Base-by-base conservation (phyloP, 2,329 filamentous ascomycete genomes). In the Talaromyces verruculosus region DNA sequence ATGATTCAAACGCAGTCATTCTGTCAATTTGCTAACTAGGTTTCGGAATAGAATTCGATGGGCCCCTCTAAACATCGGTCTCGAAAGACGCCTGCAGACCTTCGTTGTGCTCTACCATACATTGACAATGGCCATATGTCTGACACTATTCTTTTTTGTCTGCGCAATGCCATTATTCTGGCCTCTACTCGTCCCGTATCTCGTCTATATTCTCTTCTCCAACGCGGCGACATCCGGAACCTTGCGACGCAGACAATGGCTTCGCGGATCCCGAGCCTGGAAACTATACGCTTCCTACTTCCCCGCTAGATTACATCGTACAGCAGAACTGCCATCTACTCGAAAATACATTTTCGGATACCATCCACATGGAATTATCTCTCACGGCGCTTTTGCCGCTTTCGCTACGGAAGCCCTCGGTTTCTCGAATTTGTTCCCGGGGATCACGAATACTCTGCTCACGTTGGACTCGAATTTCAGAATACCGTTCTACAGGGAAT, bases 321-420 rank as follows among this genome's bases (percentile, higher is more conserved):
- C 92, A 3, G 86, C 90, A 70, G 85, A 89, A 65, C 86, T 99
- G 6, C 86, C 91, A 25, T 86, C 92, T 0, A 92, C 90, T 1
- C 85, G 93, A 68, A 97, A 96, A 79, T 99, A 98, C 80, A 93
- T 99, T 69, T 93, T 99, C 72, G 94, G 94, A 53, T 98, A 98
- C 77, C 95, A 98, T 73, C 95, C 95, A 0, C 95, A 99, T 75
- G 94, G 95, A 28, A 98, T 99, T 77, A 97, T 99, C 73, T 95
- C 91, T 5, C 92, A 97, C 72, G 95, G 94, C n/a, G 94, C 93
- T 0, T 97, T 94, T 81, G 91, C 89, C 5, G 91, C 93, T 5
- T 98, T 98, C 74, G 91, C 85, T 3, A 98, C 94, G 0, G 93
- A 97, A 72, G 92, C 92, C 0, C 84, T 97, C 0, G 92, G 92